phyloP scores from a whole-genome alignment of 176 grass and related monocot genomes.

The Hordeum marinum region DNA sequence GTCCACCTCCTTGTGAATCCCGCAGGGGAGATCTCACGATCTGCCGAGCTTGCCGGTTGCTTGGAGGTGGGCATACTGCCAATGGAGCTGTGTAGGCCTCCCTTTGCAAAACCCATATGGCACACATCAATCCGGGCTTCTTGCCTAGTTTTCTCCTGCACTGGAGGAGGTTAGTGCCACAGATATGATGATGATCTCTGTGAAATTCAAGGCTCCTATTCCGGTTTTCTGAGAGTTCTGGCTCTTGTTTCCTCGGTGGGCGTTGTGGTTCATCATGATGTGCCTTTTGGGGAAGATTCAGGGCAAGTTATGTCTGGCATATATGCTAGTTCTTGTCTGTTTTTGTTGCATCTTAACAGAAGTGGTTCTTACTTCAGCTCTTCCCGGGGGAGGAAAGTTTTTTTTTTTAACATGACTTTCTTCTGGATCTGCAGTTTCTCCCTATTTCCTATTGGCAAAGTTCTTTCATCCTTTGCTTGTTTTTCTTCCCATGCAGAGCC shows the following conservation, averaged over 20 bases:
- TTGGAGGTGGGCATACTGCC: constrained; percentile 91
- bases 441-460: neutral
- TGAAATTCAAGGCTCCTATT: constrained; percentile 17
- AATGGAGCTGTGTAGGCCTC: constrained; percentile 80
- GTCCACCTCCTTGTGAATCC: constrained; percentile 58
- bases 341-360: neutral
- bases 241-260: constrained; percentile 5
- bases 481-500: neutral
- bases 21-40: neutral
- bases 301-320: neutral
- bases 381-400: neutral
- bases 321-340: neutral
- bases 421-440: constrained; percentile 14
- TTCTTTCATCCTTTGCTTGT: constrained; percentile 6
- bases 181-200: constrained; percentile 15
- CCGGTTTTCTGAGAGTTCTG: neutral
- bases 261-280: constrained; percentile 19
- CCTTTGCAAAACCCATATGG: constrained; percentile 72
- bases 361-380: neutral
- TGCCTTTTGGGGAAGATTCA: constrained; percentile 7
- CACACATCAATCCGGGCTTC: constrained; percentile 1
- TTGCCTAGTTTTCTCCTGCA: neutral
- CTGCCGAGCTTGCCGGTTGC: neutral
- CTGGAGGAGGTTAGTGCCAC: neutral
- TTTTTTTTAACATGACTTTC: neutral